phyloP scores from a whole-genome alignment of 225 moss, liverwort and hornwort species.

The Polytrichum formosum region DNA sequence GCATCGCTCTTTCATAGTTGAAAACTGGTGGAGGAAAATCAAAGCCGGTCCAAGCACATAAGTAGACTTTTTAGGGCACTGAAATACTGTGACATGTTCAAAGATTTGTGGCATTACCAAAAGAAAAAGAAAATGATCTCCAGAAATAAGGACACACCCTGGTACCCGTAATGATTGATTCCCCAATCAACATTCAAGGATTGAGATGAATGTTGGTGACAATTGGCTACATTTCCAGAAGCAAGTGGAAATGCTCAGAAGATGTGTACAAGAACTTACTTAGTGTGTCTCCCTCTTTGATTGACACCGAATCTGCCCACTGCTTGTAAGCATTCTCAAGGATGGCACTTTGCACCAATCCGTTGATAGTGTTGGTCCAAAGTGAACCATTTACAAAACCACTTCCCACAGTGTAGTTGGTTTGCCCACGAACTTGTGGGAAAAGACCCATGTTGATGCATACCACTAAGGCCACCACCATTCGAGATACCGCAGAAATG shows the following conservation, averaged over 20 bases:
- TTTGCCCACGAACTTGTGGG: slow-evolving; percentile 8
- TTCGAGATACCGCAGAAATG: not conserved
- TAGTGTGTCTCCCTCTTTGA: slow-evolving; percentile 33
- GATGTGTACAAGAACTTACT: slow-evolving; percentile 1
- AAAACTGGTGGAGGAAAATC: slow-evolving; percentile 20
- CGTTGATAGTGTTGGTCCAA: slow-evolving; percentile 35
- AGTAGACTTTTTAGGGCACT: too few relatives aligned
- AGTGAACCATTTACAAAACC: slow-evolving; percentile 20
- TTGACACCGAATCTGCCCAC: slow-evolving; percentile 31
- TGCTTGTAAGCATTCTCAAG: slow-evolving; percentile 26
- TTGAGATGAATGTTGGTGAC: too few relatives aligned
- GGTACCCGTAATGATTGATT: too few relatives aligned
- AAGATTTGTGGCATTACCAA: too few relatives aligned
- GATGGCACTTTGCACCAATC: slow-evolving; percentile 11
- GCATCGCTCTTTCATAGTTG: slow-evolving; percentile 14
- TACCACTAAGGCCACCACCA: slow-evolving; percentile 8
- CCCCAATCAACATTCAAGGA: too few relatives aligned
- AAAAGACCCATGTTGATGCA: slow-evolving; percentile 4
- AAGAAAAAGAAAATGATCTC: too few relatives aligned
- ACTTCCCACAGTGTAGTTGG: slow-evolving; percentile 17
- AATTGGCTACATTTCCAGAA: too few relatives aligned
- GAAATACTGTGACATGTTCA: too few relatives aligned
- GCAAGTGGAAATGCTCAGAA: too few relatives aligned
- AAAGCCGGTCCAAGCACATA: too few relatives aligned
- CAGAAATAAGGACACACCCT: too few relatives aligned